Base-by-base conservation (phyloP, 2,329 filamentous ascomycete genomes). In the Xylaria sp. region DNA sequence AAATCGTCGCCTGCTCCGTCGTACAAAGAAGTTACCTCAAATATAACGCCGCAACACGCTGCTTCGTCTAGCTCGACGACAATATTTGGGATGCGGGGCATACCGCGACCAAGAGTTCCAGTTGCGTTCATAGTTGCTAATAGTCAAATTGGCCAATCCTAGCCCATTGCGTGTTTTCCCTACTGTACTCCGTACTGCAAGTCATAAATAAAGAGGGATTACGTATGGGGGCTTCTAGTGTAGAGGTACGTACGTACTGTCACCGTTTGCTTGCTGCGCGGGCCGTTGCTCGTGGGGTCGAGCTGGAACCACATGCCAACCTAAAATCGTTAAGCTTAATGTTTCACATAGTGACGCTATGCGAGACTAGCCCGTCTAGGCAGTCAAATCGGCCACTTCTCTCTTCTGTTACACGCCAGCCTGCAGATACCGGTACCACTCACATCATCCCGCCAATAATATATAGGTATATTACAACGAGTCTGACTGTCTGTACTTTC, bases 261-360 rank as follows among this genome's bases (percentile, higher is more conserved):
- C n/a, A n/a, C n/a, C n/a, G n/a, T n/a, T 20, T 25, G n/a, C 13
- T 23, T 46, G 25, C 50, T 58, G 55, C 23, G 36, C 18, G 36
- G 36, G 15, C 55, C 55, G 36, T 41, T 48, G 32, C 48, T 61
- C 60, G 41, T 50, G 39, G 62, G 43, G 36, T 41, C 15, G 8
- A 61, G 60, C 60, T 67, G 64, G 64, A 50, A 60, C 45, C 48
- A 28, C 55, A 34, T 20, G 34, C 65, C 60, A 61, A 67, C 39
- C 57, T 55, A 23, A 65, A 28, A 32, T 55, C 30, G 52, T 28
- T 32, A 67, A 58, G 62, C 60, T 55, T 58, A 32, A 34, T 65
- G 67, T 69, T 69, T 67, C 65, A 69, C 59, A 52, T 20, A 48
- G 56, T 34, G 63, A 56, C 60, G 65, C 60, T 50, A 60, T 41